A percentile compares a stretch with the other conserved stretches of the same genome.
Conservation (phyloP, 2,329 filamentous ascomycete species). For the Stagonosporopsis rhizophila region DNA sequence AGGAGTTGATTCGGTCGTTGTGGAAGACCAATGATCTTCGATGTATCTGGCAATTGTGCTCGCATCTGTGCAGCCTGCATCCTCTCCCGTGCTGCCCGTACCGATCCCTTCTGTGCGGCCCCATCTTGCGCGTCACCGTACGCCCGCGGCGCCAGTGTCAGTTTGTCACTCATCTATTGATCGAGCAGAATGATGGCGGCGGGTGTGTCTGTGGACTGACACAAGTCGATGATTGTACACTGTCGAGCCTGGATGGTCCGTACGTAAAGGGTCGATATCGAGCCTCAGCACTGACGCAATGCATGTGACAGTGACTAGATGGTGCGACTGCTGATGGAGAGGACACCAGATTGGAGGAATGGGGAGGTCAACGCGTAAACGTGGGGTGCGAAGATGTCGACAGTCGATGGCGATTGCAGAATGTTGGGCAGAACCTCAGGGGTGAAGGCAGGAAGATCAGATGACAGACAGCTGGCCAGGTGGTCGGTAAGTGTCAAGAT, state of each 20-base stretch:
- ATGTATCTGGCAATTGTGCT: constrained; percentile 40
- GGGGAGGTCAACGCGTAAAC: constrained; percentile 26
- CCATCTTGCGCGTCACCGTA: constrained; percentile 39
- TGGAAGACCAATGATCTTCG: constrained; percentile 46
- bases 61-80: constrained; percentile 40
- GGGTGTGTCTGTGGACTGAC: constrained; percentile 45
- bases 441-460: constrained; percentile 1
- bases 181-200: constrained; percentile 35
- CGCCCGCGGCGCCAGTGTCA: constrained; percentile 40
- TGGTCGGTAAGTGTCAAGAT: constrained; percentile 12
- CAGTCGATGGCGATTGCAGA: background rate
- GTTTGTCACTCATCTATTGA: constrained; percentile 49
- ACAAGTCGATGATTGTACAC: constrained; percentile 29
- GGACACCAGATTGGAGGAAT: constrained; percentile 10
- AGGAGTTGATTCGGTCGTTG: constrained; percentile 45
- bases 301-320: constrained; percentile 15
- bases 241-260: background rate
- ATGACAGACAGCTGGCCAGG: constrained; percentile 1
- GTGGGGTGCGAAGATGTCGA: constrained; percentile 17
- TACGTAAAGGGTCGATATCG: constrained; percentile 11
- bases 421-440: constrained; percentile 7
- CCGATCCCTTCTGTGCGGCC: constrained; percentile 43
- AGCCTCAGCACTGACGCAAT: constrained; percentile 1
- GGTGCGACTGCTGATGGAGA: constrained; percentile 22
- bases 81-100: constrained; percentile 47